phyloP scores from a whole-genome alignment of 257 asterid species.

The Solanum appendiculatum region DNA sequence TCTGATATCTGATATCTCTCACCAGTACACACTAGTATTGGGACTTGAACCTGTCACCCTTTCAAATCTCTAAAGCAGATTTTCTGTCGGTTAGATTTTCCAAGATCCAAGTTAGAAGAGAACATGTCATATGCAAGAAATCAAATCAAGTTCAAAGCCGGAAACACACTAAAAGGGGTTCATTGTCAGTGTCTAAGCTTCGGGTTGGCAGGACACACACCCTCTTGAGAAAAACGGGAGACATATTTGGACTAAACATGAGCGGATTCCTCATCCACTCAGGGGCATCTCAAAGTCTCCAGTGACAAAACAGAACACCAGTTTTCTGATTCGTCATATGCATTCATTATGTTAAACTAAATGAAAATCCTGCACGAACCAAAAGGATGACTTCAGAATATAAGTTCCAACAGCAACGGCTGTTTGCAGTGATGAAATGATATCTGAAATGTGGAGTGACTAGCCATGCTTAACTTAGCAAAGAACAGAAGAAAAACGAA shows the following conservation, averaged over 20 bases:
- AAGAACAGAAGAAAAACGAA: neutral
- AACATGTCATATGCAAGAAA: neutral
- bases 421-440: neutral
- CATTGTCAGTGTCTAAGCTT: constrained; percentile 13
- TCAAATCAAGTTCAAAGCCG: neutral
- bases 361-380: constrained; percentile 50
- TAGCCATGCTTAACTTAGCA: neutral
- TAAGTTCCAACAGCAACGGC: neutral
- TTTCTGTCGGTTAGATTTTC: neutral
- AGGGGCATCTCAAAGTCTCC: constrained; percentile 76
- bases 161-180: neutral
- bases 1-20: neutral
- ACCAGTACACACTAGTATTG: neutral
- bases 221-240: constrained; percentile 48
- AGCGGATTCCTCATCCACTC: constrained; percentile 69
- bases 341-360: constrained; percentile 49
- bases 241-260: constrained; percentile 59
- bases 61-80: neutral
- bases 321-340: constrained; percentile 39
- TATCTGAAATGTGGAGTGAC: neutral
- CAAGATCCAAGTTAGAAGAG: neutral
- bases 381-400: neutral
- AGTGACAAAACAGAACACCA: constrained; percentile 49
- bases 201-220: constrained; percentile 32
- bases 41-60: neutral